A percentile compares a stretch with the other conserved stretches of the same genome.
phyloP scores from a whole-genome alignment of 1,284 basidiomycete genomes.

The Trichosporon sp. region DNA sequence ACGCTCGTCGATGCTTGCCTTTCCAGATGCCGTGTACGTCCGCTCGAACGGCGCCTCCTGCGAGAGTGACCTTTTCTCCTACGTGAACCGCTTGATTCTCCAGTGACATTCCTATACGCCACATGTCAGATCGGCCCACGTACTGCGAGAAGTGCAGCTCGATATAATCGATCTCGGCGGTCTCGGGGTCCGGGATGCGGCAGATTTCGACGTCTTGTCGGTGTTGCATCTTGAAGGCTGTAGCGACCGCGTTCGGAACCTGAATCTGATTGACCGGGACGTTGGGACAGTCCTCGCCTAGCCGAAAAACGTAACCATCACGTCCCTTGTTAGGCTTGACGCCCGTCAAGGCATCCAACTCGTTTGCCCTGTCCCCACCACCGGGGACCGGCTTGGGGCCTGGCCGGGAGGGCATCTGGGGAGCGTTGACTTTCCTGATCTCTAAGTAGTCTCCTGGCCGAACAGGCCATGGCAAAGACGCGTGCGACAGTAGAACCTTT shows the following conservation, averaged over 20 bases:
- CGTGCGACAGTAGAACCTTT: slow-evolving; percentile 31
- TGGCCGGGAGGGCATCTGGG: neutral
- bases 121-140: slow-evolving; percentile 88
- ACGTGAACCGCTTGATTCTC: slow-evolving; percentile 54
- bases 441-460: slow-evolving; percentile 42
- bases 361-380: slow-evolving; percentile 6
- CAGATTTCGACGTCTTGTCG: slow-evolving; percentile 45
- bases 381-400: neutral
- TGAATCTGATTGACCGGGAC: slow-evolving; percentile 42
- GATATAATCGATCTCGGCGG: slow-evolving; percentile 69
- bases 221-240: slow-evolving; percentile 47
- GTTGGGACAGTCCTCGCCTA: slow-evolving; percentile 35
- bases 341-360: slow-evolving; percentile 35
- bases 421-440: slow-evolving; percentile 29
- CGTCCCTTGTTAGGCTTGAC: slow-evolving; percentile 32
- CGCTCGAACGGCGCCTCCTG: slow-evolving; percentile 64
- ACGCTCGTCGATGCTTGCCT: slow-evolving; percentile 56
- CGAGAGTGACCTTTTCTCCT: slow-evolving; percentile 56
- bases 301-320: slow-evolving; percentile 42
- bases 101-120: slow-evolving; percentile 71
- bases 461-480: slow-evolving; percentile 36
- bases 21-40: slow-evolving; percentile 68
- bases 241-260: slow-evolving; percentile 40
- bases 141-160: slow-evolving; percentile 91
- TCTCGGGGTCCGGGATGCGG: slow-evolving; percentile 51